Conservation (phyloP, 441 rosid species). For the Hura crepitans region DNA sequence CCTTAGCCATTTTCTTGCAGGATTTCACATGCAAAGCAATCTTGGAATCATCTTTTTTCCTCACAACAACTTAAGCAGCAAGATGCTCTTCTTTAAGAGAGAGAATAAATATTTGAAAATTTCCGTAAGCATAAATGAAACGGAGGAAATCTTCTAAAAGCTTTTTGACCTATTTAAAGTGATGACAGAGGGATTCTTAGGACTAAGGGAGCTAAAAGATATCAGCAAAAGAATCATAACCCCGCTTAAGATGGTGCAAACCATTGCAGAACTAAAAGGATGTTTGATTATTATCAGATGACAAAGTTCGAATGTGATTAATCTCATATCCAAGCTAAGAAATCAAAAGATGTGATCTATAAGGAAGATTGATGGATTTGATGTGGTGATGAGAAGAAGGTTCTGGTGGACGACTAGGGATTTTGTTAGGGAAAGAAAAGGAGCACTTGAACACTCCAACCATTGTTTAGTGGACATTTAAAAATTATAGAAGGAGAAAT, state of each 20-base stretch:
- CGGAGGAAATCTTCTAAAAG: conserved; percentile 63
- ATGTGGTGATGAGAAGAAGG: conserved; percentile 53
- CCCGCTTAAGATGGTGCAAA: conserved; percentile 41
- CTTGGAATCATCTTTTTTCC: conserved; percentile 53
- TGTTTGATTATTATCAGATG: conserved; percentile 33
- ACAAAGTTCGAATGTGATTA: conserved; percentile 39
- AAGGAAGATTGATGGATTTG: conserved; percentile 65
- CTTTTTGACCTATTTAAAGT: conserved; percentile 50
- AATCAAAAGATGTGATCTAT: conserved; percentile 58
- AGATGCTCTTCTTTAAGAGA: conserved; percentile 58
- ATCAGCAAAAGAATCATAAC: conserved; percentile 56
- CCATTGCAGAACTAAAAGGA: conserved; percentile 53
- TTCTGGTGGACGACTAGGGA: conserved; percentile 34
- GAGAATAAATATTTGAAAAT: conserved; percentile 49
- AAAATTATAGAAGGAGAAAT: background rate
- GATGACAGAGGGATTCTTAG: conserved; percentile 49
- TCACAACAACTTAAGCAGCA: conserved; percentile 57
- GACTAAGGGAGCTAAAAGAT: conserved; percentile 68
- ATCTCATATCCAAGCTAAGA: conserved; percentile 50
- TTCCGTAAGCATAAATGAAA: conserved; percentile 71
- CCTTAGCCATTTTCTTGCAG: conserved; percentile 45
- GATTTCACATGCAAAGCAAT: conserved; percentile 38
- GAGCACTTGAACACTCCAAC: conserved; percentile 67
- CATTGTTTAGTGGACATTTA: conserved; percentile 28
- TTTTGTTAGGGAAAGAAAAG: conserved; percentile 64